phyloP scores from a whole-genome alignment of 352 stramenopile species.

The Globisporangium parvum region DNA sequence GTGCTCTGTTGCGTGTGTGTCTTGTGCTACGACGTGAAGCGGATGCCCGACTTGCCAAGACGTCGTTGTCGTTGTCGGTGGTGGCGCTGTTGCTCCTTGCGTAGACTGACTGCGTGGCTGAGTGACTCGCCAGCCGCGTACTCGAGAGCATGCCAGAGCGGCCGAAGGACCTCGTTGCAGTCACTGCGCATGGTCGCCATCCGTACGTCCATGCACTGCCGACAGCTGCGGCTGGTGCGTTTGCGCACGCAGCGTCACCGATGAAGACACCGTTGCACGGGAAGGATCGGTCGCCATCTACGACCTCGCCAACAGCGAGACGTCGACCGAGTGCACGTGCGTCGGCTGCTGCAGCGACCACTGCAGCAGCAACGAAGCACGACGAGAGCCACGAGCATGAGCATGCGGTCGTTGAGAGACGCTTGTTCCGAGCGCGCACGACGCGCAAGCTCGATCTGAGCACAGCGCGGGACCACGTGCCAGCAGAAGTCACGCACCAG shows the following conservation, averaged over 20 bases:
- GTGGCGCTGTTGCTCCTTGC: no score
- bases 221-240: neutral
- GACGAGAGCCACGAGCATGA: neutral
- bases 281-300: neutral
- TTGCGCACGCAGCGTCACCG: neutral
- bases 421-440: slow-evolving; percentile 19
- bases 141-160: neutral
- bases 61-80: neutral
- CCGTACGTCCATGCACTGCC: neutral
- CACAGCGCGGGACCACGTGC: slow-evolving; percentile 6
- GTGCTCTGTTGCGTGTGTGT: neutral
- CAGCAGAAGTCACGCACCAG: slow-evolving; percentile 14
- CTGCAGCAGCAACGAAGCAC: neutral
- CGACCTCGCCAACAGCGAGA: neutral
- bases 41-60: neutral
- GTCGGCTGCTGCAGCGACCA: slow-evolving; percentile 1
- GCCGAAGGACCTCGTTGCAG: neutral
- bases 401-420: slow-evolving; percentile 19
- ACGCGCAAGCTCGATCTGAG: slow-evolving; percentile 40
- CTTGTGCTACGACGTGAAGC: neutral
- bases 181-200: slow-evolving; percentile 1
- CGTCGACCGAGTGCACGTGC: neutral
- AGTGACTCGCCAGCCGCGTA: neutral
- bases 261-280: neutral
- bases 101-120: no score